These are phyloP conservation scores for Saccharata proteae DNA, from an alignment of 2,329 filamentous ascomycete species.

Conservation along the genomic window DNA sequence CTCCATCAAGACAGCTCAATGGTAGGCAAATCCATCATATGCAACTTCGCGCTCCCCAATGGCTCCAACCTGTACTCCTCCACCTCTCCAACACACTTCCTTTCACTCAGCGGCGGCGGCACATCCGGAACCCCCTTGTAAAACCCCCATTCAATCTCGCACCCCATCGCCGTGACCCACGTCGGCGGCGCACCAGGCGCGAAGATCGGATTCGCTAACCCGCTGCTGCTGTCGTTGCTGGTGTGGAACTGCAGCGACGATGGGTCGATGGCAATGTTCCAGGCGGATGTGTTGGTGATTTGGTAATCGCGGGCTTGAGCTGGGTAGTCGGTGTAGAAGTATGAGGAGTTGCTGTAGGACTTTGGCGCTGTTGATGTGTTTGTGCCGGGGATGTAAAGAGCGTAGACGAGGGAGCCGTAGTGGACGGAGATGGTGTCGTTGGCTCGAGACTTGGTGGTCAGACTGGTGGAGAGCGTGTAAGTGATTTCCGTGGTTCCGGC, in stretches of 20 bases:
- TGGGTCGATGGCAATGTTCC: conserved; percentile 24
- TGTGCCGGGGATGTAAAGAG: conserved; percentile 18
- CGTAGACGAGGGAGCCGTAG: conserved; percentile 25
- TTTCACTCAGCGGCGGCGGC: conserved; percentile 14
- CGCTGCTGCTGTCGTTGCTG: not conserved
- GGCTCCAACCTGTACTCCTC: conserved; percentile 21
- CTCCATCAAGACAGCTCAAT: too few species aligned
- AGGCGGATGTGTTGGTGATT: conserved; percentile 14
- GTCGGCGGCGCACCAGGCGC: conserved; percentile 19
- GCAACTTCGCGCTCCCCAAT: conserved; percentile 24
- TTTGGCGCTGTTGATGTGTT: conserved; percentile 14
- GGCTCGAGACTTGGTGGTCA: conserved; percentile 12
- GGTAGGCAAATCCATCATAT: conserved; percentile 26
- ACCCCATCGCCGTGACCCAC: conserved; percentile 20
- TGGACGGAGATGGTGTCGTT: conserved; percentile 28
- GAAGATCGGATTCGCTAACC: conserved; percentile 22
- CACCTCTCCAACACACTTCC: conserved; percentile 15
- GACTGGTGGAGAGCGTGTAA: conserved; percentile 22
- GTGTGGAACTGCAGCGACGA: conserved; percentile 13
- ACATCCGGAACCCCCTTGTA: conserved; percentile 18
- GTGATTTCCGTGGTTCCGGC: conserved; percentile 22
- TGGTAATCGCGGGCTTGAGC: conserved; percentile 16
- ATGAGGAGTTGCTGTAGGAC: conserved; percentile 7
- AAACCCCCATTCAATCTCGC: conserved; percentile 24
- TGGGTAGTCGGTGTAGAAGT: conserved; percentile 11